Evolutionary conservation across 1,139 yeast genomes (phyloP), one percentile per base, ranked within the genome.

Genomic region (Zygosaccharomyces pseudobailii): DNA sequence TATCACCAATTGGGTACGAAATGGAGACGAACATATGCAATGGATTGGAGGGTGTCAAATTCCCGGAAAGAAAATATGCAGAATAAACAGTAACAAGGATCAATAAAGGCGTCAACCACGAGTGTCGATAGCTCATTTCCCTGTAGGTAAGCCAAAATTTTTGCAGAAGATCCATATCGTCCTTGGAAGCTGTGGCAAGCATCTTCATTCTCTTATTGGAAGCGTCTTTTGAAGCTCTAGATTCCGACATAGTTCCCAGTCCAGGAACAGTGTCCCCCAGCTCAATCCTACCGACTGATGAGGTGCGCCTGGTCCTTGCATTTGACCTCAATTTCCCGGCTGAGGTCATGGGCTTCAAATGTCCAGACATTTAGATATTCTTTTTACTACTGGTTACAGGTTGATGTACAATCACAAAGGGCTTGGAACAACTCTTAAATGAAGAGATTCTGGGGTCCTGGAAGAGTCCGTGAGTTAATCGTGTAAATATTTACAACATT

Each of bases 61-160:
- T 76, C 7, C 82, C 81, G 5, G 79, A 75, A 30, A 77, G 59
- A 43, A 73, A 69, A 57, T 72, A 82, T 0, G 74, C 66, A 1
- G 61, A 53, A 46, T 71, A 69, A 3, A 76, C 65, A 1, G 64
- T 45, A 0, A 65, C 36, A 51, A 83, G 59, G 7, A 79, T 66
- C 3, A 84, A 35, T 43, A 83, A 65, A 1, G 96, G 95, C 17
- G 78, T 70, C 36, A 87, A 65, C 97, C 97, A 90, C 8, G 95
- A 79, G 61, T 87, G 85, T 52, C 88, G 75, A 61, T 78, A 80
- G 48, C 78, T 66, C 56, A 85, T 69, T 57, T 87, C 92, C 36
- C 76, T 74, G 54, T 76, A 78, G 0, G 79, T 76, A 20, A 79
- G 63, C 71, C 78, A 71, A 38, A 82, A 64, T 59, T 82, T 81